A percentile compares a stretch with the other conserved stretches of the same genome.
These are phyloP conservation scores for Neonectria sp. DNA, from an alignment of 2,329 filamentous ascomycete genomes.

Conservation along the genomic window DNA sequence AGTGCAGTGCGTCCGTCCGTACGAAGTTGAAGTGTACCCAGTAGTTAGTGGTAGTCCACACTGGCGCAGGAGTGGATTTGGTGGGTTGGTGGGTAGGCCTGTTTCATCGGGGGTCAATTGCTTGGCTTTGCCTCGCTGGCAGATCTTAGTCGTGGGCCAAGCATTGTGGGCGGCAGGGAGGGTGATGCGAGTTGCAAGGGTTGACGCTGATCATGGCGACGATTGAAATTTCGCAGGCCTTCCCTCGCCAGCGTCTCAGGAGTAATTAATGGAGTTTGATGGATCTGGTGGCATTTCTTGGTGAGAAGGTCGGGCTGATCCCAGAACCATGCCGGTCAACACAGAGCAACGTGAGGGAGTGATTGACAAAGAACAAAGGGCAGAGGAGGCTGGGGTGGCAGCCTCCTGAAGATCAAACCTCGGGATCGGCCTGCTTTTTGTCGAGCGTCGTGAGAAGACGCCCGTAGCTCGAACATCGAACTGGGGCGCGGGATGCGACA, in stretches of 20 bases:
- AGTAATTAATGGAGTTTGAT: neutral
- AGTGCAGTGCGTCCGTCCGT: neutral
- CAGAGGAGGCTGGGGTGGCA: constrained; percentile 1
- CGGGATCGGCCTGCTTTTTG: constrained; percentile 12
- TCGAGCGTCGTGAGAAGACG: neutral
- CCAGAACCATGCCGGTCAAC: constrained; percentile 8
- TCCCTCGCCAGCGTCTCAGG: constrained; percentile 27
- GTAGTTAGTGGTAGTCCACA: neutral
- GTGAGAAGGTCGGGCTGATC: neutral
- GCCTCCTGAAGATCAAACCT: constrained; percentile 40
- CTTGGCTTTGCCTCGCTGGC: constrained; percentile 29
- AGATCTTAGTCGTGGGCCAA: constrained; percentile 36
- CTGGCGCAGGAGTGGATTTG: constrained; percentile 1
- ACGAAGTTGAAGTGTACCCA: neutral
- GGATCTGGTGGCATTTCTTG: neutral
- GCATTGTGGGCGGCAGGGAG: constrained; percentile 19
- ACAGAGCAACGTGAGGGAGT: neutral
- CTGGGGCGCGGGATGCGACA: constrained; percentile 4
- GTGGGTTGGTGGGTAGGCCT: constrained; percentile 4
- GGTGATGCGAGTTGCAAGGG: constrained; percentile 12
- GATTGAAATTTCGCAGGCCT: constrained; percentile 49
- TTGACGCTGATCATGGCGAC: constrained; percentile 42
- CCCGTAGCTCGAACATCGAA: neutral
- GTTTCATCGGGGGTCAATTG: constrained; percentile 36
- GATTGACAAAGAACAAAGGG: constrained; percentile 4